Evolutionary conservation across 257 asterid genomes (phyloP).

Genomic region (Plectranthus barbatus): DNA sequence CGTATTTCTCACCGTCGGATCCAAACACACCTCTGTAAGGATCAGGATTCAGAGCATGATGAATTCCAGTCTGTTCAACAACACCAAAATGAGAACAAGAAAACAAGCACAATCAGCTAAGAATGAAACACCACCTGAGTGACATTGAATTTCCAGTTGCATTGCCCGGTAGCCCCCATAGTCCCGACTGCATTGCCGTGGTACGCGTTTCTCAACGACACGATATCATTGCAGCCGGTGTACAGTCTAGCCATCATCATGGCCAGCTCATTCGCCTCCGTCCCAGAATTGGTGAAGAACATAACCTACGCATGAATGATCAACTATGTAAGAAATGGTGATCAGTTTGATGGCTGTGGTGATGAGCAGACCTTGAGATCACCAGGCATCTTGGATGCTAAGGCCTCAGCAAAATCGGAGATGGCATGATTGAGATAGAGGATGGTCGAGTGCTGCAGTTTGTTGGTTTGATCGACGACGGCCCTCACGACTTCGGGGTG

Average conservation of each 20-base stretch:
- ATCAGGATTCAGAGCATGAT: slow-evolving; percentile 71
- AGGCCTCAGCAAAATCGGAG: slow-evolving; percentile 69
- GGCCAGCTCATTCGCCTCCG: slow-evolving; percentile 75
- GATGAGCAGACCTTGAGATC: slow-evolving; percentile 50
- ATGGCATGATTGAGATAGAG: slow-evolving; percentile 58
- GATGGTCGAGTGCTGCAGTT: slow-evolving; percentile 57
- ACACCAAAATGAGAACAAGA: background rate
- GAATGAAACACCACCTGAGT: slow-evolving; percentile 34
- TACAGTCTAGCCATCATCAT: slow-evolving; percentile 69
- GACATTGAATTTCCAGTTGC: slow-evolving; percentile 66
- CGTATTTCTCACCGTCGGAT: slow-evolving; percentile 52
- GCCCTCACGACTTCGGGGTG: slow-evolving; percentile 73
- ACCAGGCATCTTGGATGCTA: slow-evolving; percentile 61
- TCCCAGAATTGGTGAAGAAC: slow-evolving; percentile 74
- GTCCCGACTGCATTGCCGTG: slow-evolving; percentile 72
- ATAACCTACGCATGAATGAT: slow-evolving; percentile 38
- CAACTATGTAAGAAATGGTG: background rate
- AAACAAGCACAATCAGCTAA: background rate
- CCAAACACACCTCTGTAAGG: slow-evolving; percentile 69
- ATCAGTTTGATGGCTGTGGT: too few relatives aligned
- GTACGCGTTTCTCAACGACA: slow-evolving; percentile 64
- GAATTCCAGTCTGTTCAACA: slow-evolving; percentile 55
- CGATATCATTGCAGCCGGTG: slow-evolving; percentile 49
- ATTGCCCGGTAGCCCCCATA: slow-evolving; percentile 70
- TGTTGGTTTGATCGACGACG: slow-evolving; percentile 43